Base-by-base conservation (phyloP, 306 rosid species). In the Vigna trinervia region DNA sequence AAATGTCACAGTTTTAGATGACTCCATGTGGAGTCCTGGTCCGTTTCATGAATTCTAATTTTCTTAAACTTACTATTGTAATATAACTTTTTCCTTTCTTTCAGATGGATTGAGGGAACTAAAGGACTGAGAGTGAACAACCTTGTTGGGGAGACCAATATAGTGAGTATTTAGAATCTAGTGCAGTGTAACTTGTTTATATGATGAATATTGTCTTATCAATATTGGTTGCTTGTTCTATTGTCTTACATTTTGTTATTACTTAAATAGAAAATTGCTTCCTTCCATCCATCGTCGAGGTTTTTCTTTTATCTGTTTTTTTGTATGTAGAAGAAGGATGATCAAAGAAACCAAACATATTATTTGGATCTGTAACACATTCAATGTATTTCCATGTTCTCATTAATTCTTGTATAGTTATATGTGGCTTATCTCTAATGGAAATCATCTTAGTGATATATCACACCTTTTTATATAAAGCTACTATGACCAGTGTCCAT, bases 251-350 rank as follows among this genome's bases (percentile, higher is more conserved):
- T 26, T 26, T 26, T 26, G 3, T 26, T 26, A 26, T 26, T 26
- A 26, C 28, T 26, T 26, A 26, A 26, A 26, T 26, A 26, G 28
- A 26, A 26, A 26, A 26, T 26, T 26, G 97, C 96, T 6, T 89
- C 89, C 65, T 82, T 92, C 73, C 98, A 92, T 85, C 87, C 90
- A 4, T 77, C 93, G 1, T 71, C 97, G 10, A 92, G 97, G 98
- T 92, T 43, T n/a, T 36, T 22, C 11, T 75, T 28, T 26, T 46
- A 13, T n/a, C 47, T 61, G 12, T 22, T 30, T 28, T 11, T 6
- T 8, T n/a, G 4, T 82, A 28, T 60, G 19, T 75, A 22, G 23
- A 22, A 22, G 23, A 22, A 22, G 23, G 23, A 22, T 22, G 23
- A 22, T 22, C 23, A 22, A 22, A 22, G 23, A 22, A 22, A 22